phyloP scores from a whole-genome alignment of 257 asterid species.

The Lycium ferocissimum region DNA sequence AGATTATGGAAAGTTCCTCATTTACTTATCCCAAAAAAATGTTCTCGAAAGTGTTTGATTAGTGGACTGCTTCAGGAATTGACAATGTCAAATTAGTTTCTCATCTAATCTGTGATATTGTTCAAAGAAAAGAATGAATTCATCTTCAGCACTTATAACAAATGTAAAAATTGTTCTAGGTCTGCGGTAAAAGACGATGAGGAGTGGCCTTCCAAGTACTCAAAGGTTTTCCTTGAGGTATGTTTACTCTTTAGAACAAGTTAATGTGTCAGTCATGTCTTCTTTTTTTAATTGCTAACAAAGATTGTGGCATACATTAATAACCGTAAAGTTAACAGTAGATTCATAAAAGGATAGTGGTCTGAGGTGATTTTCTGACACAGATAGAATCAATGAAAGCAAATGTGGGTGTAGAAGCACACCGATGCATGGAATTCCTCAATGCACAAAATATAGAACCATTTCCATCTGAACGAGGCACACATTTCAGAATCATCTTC shows the following conservation, averaged over 20 bases:
- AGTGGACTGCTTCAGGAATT: background rate
- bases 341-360: background rate
- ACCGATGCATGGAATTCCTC: background rate
- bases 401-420: conserved; percentile 18
- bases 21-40: background rate
- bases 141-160: background rate
- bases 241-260: conserved; percentile 35
- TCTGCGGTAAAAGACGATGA: conserved; percentile 88
- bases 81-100: conserved; percentile 12
- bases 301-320: background rate
- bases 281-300: background rate
- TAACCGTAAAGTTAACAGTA: background rate
- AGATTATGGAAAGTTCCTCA: background rate
- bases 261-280: background rate
- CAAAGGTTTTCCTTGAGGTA: conserved; percentile 89
- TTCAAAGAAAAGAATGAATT: background rate
- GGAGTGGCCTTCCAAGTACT: conserved; percentile 99
- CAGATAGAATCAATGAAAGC: background rate
- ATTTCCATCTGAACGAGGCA: background rate
- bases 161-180: conserved; percentile 42
- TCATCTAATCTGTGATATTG: background rate
- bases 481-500: background rate
- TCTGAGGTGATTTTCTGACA: conserved; percentile 13
- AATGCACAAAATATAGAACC: background rate
- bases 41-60: background rate